phyloP scores from a whole-genome alignment of 495 filamentous ascomycete genomes.

The Massariosphaeria phaeospora region DNA sequence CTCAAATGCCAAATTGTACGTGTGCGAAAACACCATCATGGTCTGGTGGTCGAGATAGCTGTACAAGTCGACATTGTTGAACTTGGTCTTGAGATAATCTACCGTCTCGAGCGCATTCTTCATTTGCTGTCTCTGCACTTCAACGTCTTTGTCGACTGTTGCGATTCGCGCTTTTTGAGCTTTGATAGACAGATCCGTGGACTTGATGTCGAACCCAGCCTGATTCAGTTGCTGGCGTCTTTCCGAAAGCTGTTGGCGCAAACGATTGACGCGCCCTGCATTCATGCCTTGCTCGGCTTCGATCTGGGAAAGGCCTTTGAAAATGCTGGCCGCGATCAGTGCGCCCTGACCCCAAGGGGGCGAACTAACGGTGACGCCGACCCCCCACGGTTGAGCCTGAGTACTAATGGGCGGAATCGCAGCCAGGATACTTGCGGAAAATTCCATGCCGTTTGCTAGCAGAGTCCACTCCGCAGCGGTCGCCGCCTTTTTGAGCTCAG shows the following conservation, averaged over 20 bases:
- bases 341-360: too few relatives aligned
- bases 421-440: neutral
- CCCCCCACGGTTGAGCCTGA: neutral
- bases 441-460: neutral
- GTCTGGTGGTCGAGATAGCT: neutral
- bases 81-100: neutral
- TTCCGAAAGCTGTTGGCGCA: constrained; percentile 36
- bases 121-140: neutral
- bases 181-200: constrained; percentile 38
- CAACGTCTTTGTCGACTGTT: constrained; percentile 21
- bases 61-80: constrained; percentile 12
- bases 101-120: neutral
- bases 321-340: too few relatives aligned
- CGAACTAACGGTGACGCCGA: neutral
- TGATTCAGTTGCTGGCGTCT: constrained; percentile 33
- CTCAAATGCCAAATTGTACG: constrained; percentile 2
- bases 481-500: neutral
- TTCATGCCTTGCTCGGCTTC: too few relatives aligned
- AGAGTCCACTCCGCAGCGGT: neutral
- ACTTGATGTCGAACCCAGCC: constrained; percentile 36
- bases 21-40: neutral
- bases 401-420: neutral
- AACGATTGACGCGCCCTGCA: too few relatives aligned
- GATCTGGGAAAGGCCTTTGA: too few relatives aligned
- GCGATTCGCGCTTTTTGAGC: constrained; percentile 20